phyloP scores from a whole-genome alignment of 108 stramenopile species.

The Ochromonas danica region DNA sequence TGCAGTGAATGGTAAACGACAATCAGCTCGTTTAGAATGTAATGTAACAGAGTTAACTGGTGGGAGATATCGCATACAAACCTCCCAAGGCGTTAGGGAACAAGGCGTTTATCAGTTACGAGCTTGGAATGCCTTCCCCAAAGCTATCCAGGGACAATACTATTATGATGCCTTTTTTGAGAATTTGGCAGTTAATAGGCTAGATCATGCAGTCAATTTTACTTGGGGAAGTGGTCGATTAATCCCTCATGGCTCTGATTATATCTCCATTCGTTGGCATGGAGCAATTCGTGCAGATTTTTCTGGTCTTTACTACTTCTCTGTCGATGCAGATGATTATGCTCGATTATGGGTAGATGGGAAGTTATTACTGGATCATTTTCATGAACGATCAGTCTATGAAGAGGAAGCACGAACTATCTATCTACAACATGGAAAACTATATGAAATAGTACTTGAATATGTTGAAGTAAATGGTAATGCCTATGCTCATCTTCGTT shows the following conservation, averaged over 20 bases:
- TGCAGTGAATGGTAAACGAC: too few relatives aligned
- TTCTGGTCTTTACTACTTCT: slow-evolving; percentile 61
- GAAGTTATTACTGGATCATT: slow-evolving; percentile 67
- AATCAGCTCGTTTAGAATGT: slow-evolving; percentile 1
- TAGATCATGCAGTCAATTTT: slow-evolving; percentile 23
- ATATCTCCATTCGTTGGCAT: slow-evolving; percentile 68
- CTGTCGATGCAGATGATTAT: slow-evolving; percentile 65
- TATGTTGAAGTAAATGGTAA: slow-evolving; percentile 63
- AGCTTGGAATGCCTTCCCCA: slow-evolving; percentile 24
- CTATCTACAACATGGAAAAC: neutral
- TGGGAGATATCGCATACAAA: neutral
- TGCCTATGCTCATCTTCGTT: slow-evolving; percentile 56
- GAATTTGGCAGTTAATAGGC: neutral
- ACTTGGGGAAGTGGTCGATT: slow-evolving; percentile 39
- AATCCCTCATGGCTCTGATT: slow-evolving; percentile 63
- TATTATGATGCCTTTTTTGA: slow-evolving; percentile 30
- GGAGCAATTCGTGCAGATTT: slow-evolving; percentile 64
- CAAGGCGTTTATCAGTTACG: slow-evolving; percentile 19
- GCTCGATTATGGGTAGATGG: slow-evolving; percentile 67
- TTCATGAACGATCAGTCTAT: slow-evolving; percentile 49
- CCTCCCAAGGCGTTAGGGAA: neutral
- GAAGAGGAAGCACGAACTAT: neutral
- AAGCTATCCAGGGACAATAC: neutral
- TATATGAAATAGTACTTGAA: slow-evolving; percentile 56
- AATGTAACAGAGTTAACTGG: neutral